Evolutionary conservation across 2,329 filamentous ascomycete genomes (phyloP).

Genomic region (Claviceps arundinis): DNA sequence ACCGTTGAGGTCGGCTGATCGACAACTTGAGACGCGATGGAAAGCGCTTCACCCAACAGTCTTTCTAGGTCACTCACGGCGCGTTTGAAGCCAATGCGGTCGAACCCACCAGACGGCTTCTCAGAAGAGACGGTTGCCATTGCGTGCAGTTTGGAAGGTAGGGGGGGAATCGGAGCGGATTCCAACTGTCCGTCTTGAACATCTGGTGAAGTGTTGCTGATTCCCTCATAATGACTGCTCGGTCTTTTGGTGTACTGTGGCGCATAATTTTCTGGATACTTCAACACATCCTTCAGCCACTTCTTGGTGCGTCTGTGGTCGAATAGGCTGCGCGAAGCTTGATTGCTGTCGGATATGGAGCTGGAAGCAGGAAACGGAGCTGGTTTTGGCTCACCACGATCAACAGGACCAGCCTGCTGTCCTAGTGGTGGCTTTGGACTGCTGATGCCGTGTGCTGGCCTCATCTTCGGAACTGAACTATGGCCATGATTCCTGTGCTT

Average conservation of each 20-base stretch:
- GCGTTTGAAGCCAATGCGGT: slow-evolving; percentile 19
- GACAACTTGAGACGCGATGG: slow-evolving; percentile 27
- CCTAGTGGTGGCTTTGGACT: not conserved
- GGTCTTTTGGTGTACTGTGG: slow-evolving; percentile 17
- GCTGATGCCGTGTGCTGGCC: not conserved
- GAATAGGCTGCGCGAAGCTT: slow-evolving; percentile 16
- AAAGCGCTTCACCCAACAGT: slow-evolving; percentile 32
- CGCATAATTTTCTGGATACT: slow-evolving; percentile 13
- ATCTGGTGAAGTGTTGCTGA: slow-evolving; percentile 6
- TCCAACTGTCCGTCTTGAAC: slow-evolving; percentile 12
- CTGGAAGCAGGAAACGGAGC: not conserved
- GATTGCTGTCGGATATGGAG: slow-evolving; percentile 10
- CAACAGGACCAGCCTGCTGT: not conserved
- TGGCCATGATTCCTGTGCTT: slow-evolving; percentile 1
- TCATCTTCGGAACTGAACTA: slow-evolving; percentile 5
- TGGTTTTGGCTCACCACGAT: not conserved
- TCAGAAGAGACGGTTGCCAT: slow-evolving; percentile 10
- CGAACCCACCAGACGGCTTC: slow-evolving; percentile 12
- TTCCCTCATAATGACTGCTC: slow-evolving; percentile 3
- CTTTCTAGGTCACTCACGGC: slow-evolving; percentile 31
- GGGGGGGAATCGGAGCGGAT: slow-evolving; percentile 8
- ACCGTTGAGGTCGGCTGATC: slow-evolving; percentile 16
- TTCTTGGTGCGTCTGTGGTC: slow-evolving; percentile 20
- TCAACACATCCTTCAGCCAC: slow-evolving; percentile 22
- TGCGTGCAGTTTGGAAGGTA: slow-evolving; percentile 8